Evolutionary conservation across 2,329 filamentous ascomycete genomes (phyloP).

Genomic region (Phoma sp.): DNA sequence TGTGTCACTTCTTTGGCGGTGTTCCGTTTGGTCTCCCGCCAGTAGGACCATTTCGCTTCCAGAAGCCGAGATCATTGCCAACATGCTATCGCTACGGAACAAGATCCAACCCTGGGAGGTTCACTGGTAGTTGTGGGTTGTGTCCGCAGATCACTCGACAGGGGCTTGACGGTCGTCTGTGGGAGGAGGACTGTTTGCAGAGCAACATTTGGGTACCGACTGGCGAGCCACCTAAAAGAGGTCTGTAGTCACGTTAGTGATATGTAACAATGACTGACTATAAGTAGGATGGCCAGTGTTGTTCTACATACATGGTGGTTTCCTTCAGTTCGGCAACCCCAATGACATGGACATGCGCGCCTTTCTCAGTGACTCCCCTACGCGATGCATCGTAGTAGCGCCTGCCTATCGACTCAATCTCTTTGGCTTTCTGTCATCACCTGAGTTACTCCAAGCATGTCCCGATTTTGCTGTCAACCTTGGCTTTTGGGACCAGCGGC

Average conservation of each 20-base stretch:
- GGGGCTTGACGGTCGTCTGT: conserved; percentile 37
- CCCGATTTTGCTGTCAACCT: conserved; percentile 54
- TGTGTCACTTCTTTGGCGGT: conserved; percentile 63
- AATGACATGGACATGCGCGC: conserved; percentile 56
- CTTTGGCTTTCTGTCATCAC: conserved; percentile 63
- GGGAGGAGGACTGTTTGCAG: conserved; percentile 64
- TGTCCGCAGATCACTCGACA: conserved; percentile 59
- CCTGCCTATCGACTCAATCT: conserved; percentile 65
- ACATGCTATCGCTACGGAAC: conserved; percentile 61
- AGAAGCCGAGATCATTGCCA: conserved; percentile 57
- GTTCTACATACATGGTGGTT: conserved; percentile 66
- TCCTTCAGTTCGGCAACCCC: conserved; percentile 63
- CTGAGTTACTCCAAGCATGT: conserved; percentile 54
- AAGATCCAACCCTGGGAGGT: conserved; percentile 55
- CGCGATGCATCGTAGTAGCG: conserved; percentile 58
- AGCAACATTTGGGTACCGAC: conserved; percentile 63
- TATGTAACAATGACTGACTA: background rate
- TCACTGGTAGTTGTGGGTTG: conserved; percentile 50
- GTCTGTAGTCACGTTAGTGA: conserved; percentile 17
- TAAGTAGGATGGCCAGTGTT: conserved; percentile 63
- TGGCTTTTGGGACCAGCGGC: conserved; percentile 65
- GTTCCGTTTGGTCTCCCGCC: conserved; percentile 64
- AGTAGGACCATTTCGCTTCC: conserved; percentile 57
- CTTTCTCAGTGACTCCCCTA: conserved; percentile 58
- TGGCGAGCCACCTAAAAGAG: conserved; percentile 52